Base-by-base conservation (phyloP, 805 yeast genomes). In the Metschnikowia dekortorum region DNA sequence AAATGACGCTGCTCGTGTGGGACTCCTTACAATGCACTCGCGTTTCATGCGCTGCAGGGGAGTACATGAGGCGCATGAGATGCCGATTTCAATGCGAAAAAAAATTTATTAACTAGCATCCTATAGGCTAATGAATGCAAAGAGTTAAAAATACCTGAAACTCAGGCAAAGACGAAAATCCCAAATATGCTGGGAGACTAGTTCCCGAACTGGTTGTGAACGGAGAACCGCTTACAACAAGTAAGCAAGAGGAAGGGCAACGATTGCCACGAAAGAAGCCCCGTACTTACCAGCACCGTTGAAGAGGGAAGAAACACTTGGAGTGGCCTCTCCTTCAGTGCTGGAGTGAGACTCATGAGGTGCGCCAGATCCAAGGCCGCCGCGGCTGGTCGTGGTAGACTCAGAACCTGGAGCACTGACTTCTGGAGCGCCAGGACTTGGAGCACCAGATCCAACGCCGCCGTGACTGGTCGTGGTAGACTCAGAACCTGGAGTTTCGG, bases 161-260 rank as follows among this genome's bases (percentile, higher is more conserved):
- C 44, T 28, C 11, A 7, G 26, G 9, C 34, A 18, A 33, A 39
- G 34, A 22, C 41, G 47, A 44, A 44, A 44, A 32, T 16, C 39
- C 47, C 45, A 13, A 7, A 8, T 18, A n/a, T 18, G 11, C 6
- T 9, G 22, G 43, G 45, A n/a, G 30, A 33, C 45, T 32, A 33
- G 13, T 42, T 42, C 38, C 45, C 34, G 38, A 42, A 39, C 29
- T 33, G 35, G 44, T 26, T 28, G 26, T 36, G 4, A 22, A 38
- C 28, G 39, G 31, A 33, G 14, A 16, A 30, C 7, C 28, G 42
- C 55, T 67, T 67, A 70, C 57, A 70, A 50, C 58, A 70, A 64
- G 65, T 65, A 66, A 48, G 69, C 74, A 52, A 67, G 64, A 49
- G 74, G 68, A 44, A 69, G 53, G 51, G 68, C 64, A 42, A 62